Conservation (phyloP, 2,329 filamentous ascomycete species). For the Sporothrix globosa region DNA sequence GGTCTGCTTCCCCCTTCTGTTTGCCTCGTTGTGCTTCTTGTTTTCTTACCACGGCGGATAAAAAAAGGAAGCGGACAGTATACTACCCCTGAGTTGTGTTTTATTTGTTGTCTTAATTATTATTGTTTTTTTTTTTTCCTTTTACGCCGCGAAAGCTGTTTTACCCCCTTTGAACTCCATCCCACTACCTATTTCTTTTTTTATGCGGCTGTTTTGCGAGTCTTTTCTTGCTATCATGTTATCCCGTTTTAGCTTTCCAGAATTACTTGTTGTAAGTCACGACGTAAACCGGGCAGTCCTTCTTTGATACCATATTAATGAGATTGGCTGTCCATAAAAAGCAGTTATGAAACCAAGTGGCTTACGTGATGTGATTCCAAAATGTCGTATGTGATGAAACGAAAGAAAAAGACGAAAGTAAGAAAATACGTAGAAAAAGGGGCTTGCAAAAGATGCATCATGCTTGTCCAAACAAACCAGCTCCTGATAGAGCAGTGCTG, state of each 20-base stretch:
- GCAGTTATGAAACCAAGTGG: not conserved
- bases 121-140: slow-evolving; percentile 4
- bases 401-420: not conserved
- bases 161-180: not conserved
- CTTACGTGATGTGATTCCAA: not conserved
- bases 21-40: not conserved
- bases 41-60: slow-evolving; percentile 18
- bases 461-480: slow-evolving; percentile 16
- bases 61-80: slow-evolving; percentile 30
- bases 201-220: slow-evolving; percentile 15
- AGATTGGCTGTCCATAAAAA: slow-evolving; percentile 22
- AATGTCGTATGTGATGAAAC: not conserved
- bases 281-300: slow-evolving; percentile 12
- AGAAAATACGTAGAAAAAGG: not conserved
- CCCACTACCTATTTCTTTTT: slow-evolving; percentile 1
- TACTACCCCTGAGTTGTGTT: slow-evolving; percentile 29
- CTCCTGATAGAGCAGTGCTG: not conserved
- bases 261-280: slow-evolving; percentile 20
- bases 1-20: not conserved
- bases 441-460: not conserved
- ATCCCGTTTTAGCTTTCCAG: slow-evolving; percentile 17
- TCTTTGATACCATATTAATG: slow-evolving; percentile 29
- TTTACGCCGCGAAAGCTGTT: slow-evolving; percentile 14
- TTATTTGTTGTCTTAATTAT: slow-evolving; percentile 30
- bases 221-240: not conserved